A percentile compares a stretch with the other conserved stretches of the same genome.
phyloP scores from a whole-genome alignment of 1,284 basidiomycete species.

The Volvariella surrecta region DNA sequence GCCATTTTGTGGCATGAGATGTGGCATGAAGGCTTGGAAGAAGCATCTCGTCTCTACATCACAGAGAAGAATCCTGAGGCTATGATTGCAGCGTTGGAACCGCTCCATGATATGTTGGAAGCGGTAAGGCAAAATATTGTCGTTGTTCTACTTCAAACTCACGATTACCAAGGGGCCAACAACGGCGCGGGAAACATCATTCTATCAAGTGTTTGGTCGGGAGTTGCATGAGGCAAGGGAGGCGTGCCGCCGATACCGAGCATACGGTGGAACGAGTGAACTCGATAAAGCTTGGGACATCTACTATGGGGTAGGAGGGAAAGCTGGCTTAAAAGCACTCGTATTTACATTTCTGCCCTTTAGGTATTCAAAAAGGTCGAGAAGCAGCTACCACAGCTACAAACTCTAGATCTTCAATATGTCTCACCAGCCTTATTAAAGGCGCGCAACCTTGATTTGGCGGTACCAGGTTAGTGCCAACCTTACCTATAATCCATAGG shows the following conservation, averaged over 20 bases:
- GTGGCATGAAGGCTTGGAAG: constrained; percentile 98
- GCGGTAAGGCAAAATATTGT: constrained; percentile 41
- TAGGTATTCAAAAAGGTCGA: constrained; percentile 96
- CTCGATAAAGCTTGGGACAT: constrained; percentile 99
- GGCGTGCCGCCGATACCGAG: constrained; percentile 81
- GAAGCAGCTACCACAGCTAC: constrained; percentile 87
- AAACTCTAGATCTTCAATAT: constrained; percentile 93
- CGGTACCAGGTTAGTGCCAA: constrained; percentile 75
- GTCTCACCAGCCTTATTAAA: constrained; percentile 92
- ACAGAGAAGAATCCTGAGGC: constrained; percentile 98
- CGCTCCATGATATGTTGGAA: constrained; percentile 91
- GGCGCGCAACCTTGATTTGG: constrained; percentile 85
- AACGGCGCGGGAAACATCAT: constrained; percentile 93
- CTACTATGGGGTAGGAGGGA: constrained; percentile 85
- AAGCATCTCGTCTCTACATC: constrained; percentile 95
- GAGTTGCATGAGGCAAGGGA: constrained; percentile 94
- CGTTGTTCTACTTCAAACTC: not conserved
- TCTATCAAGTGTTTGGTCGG: constrained; percentile 90
- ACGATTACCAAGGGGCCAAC: constrained; percentile 65
- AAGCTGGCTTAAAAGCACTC: too few species aligned
- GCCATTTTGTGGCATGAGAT: constrained; percentile 99
- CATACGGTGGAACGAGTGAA: constrained; percentile 84
- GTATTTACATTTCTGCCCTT: constrained; percentile 12
- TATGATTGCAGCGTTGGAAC: constrained; percentile 94
- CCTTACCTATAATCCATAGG: not conserved